phyloP scores from a whole-genome alignment of 169 alveolate species.

The Plasmodium chabaudi region DNA sequence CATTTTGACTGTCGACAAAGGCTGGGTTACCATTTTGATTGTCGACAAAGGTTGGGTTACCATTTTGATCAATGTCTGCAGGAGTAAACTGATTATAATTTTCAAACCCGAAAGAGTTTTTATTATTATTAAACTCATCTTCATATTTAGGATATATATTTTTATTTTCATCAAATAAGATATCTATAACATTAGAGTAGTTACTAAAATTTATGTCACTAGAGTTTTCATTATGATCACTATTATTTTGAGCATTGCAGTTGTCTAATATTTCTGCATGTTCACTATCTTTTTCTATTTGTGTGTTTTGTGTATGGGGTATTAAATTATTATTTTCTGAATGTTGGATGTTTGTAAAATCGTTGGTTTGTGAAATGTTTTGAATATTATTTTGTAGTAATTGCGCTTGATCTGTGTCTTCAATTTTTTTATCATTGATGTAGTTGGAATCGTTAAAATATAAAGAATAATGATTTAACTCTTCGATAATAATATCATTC shows the following conservation, averaged over 20 bases:
- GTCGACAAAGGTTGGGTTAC: background rate
- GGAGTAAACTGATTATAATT: background rate
- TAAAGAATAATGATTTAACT: conserved; percentile 57
- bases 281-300: no score
- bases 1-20: no score
- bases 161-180: conserved; percentile 53
- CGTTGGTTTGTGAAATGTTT: no score
- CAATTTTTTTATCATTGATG: conserved; percentile 35
- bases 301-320: no score
- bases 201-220: conserved; percentile 19
- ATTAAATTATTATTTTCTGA: no score
- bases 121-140: conserved; percentile 13
- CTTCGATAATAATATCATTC: conserved; percentile 69
- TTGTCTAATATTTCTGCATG: no score
- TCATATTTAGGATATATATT: conserved; percentile 23
- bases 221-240: background rate
- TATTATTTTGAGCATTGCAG: background rate
- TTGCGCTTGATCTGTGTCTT: conserved; percentile 18
- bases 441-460: conserved; percentile 42
- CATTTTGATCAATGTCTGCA: background rate
- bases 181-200: conserved; percentile 55
- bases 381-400: background rate
- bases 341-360: no score
- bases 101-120: conserved; percentile 30
- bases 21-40: no score